These are phyloP conservation scores for Sambucus nigra DNA, from an alignment of 129 eudicot species.

Conservation along the genomic window DNA sequence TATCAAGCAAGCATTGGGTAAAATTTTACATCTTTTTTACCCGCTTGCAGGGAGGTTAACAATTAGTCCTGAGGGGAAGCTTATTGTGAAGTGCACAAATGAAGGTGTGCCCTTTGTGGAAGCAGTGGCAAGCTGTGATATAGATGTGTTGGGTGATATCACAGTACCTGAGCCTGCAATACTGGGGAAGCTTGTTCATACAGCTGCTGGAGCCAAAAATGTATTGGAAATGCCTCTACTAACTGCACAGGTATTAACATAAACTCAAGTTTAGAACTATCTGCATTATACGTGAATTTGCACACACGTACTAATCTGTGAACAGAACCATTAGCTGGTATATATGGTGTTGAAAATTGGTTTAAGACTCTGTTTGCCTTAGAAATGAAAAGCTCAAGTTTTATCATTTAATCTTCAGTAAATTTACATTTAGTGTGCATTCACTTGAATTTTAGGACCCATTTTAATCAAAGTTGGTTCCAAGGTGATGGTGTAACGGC, in stretches of 20 bases:
- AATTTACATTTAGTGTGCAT: too few species aligned
- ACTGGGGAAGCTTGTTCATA: slow-evolving; percentile 1
- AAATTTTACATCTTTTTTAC: slow-evolving; percentile 1
- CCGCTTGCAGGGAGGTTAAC: not conserved
- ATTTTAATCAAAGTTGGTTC: too few species aligned
- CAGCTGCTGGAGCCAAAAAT: not conserved
- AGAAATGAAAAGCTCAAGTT: too few species aligned
- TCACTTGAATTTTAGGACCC: too few species aligned
- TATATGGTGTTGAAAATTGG: too few species aligned
- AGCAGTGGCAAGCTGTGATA: not conserved
- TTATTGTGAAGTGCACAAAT: slow-evolving; percentile 6
- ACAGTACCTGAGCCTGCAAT: not conserved
- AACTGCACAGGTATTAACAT: not conserved
- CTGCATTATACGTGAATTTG: too few species aligned
- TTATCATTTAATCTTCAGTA: too few species aligned
- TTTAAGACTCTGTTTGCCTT: too few species aligned
- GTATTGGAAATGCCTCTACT: not conserved
- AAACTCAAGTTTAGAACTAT: too few species aligned
- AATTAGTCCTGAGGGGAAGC: not conserved
- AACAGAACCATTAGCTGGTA: too few species aligned
- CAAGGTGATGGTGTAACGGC: too few species aligned
- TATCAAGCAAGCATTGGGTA: not conserved
- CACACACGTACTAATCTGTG: too few species aligned
- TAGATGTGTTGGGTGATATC: slow-evolving; percentile 2
- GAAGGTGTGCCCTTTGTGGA: slow-evolving; percentile 6